Evolutionary conservation across 1,284 basidiomycete genomes (phyloP).

Genomic region (Marasmius fiardii): DNA sequence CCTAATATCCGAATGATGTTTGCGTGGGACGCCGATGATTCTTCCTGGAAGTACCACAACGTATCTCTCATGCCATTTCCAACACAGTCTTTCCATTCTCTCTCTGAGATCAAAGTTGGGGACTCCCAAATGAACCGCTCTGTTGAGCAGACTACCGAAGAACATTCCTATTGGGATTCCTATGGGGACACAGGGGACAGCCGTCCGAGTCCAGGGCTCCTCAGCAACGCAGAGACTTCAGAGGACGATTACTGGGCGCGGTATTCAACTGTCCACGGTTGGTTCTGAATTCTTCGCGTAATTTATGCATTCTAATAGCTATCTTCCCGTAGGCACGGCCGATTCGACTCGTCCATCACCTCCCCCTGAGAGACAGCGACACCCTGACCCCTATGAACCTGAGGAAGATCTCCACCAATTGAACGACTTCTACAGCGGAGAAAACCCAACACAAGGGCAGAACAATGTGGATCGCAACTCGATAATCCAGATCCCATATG

Average conservation of each 20-base stretch:
- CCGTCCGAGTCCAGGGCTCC: slow-evolving; percentile 13
- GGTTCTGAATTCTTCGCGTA: slow-evolving; percentile 15
- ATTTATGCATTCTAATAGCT: slow-evolving; percentile 6
- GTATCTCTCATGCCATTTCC: slow-evolving; percentile 72
- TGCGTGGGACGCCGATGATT: slow-evolving; percentile 53
- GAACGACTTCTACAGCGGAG: background rate
- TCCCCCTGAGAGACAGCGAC: slow-evolving; percentile 25
- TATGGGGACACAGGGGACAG: slow-evolving; percentile 43
- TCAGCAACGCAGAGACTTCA: slow-evolving; percentile 27
- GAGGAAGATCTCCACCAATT: slow-evolving; percentile 13
- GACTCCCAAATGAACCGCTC: background rate
- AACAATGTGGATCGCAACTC: background rate
- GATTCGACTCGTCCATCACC: slow-evolving; percentile 55
- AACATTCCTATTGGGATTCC: slow-evolving; percentile 64
- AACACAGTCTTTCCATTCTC: slow-evolving; percentile 36
- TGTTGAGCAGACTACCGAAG: slow-evolving; percentile 18
- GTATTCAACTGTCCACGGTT: slow-evolving; percentile 67
- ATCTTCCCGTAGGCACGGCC: slow-evolving; percentile 34
- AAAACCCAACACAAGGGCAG: background rate
- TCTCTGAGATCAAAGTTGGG: slow-evolving; percentile 17
- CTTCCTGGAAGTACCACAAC: slow-evolving; percentile 70
- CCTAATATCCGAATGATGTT: slow-evolving; percentile 61
- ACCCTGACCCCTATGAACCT: slow-evolving; percentile 14
- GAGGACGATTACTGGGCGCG: slow-evolving; percentile 78
- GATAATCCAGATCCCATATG: slow-evolving; percentile 10